Conservation (phyloP, 2,329 filamentous ascomycete species). For the Chrysoporthe austroafricana region DNA sequence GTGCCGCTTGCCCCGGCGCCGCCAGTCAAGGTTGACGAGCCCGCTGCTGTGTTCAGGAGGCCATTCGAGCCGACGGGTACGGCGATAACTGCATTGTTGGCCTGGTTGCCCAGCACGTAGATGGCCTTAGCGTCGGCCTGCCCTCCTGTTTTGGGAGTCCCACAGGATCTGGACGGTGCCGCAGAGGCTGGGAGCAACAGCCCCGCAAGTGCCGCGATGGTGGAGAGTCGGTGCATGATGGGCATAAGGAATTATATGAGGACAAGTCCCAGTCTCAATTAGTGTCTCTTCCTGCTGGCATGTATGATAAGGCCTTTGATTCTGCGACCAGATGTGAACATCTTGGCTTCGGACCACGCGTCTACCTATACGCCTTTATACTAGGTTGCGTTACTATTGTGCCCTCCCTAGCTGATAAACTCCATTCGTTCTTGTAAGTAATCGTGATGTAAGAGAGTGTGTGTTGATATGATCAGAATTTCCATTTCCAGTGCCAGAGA, state of each 20-base stretch:
- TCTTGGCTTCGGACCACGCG: no score
- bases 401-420: not conserved
- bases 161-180: constrained; percentile 4
- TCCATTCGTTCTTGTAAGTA: not conserved
- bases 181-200: constrained; percentile 2
- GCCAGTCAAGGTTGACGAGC: constrained; percentile 48
- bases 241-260: not conserved
- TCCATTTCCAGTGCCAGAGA: not conserved
- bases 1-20: constrained; percentile 50
- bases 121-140: constrained; percentile 39
- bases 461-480: constrained; percentile 3
- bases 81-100: constrained; percentile 53
- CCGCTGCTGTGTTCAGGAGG: constrained; percentile 43
- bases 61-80: constrained; percentile 53
- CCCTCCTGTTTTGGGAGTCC: not conserved
- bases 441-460: no score
- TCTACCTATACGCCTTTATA: no score
- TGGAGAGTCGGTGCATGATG: constrained; percentile 10
- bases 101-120: constrained; percentile 60
- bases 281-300: not conserved
- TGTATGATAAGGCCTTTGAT: not conserved
- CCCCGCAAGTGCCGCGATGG: not conserved
- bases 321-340: not conserved
- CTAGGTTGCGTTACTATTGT: not conserved
- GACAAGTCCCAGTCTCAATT: not conserved